Evolutionary conservation across 495 filamentous ascomycete genomes (phyloP).

Genomic region (Neurospora sublineolata): DNA sequence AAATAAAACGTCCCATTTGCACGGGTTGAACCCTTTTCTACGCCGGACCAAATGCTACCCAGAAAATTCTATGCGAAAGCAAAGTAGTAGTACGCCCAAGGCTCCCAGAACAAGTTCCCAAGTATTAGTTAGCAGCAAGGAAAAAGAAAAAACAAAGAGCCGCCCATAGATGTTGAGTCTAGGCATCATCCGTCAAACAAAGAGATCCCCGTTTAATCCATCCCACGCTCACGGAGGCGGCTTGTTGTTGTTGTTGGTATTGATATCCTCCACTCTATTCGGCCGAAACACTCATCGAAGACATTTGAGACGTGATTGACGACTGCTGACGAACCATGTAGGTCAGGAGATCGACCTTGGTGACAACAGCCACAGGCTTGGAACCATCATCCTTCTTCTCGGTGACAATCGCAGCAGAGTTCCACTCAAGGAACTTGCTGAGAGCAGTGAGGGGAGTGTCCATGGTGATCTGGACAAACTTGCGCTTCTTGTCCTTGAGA

Average conservation of each 20-base stretch:
- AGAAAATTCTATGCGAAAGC: constrained; percentile 5
- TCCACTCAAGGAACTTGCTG: constrained; percentile 94
- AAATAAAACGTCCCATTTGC: constrained; percentile 10
- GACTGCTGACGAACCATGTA: constrained; percentile 73
- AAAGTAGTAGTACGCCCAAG: neutral
- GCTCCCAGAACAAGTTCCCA: neutral
- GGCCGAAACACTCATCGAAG: no score
- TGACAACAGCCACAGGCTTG: constrained; percentile 78
- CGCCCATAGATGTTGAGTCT: constrained; percentile 17
- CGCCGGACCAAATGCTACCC: neutral
- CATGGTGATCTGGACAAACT: constrained; percentile 87
- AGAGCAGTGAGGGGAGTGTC: constrained; percentile 76
- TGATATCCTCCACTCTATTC: neutral
- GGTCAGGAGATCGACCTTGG: constrained; percentile 90
- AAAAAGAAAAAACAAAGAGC: neutral
- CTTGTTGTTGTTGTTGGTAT: neutral
- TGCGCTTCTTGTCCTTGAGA: constrained; percentile 39
- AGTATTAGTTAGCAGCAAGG: neutral
- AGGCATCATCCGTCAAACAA: neutral
- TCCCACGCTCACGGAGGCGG: neutral
- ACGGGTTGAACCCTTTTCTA: constrained; percentile 17
- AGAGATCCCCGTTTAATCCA: neutral
- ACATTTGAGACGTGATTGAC: no score
- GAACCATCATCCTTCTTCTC: constrained; percentile 47
- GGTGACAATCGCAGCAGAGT: constrained; percentile 87